phyloP scores from a whole-genome alignment of 192 early-diverging fungal genomes.

The Backusella morwellensis region DNA sequence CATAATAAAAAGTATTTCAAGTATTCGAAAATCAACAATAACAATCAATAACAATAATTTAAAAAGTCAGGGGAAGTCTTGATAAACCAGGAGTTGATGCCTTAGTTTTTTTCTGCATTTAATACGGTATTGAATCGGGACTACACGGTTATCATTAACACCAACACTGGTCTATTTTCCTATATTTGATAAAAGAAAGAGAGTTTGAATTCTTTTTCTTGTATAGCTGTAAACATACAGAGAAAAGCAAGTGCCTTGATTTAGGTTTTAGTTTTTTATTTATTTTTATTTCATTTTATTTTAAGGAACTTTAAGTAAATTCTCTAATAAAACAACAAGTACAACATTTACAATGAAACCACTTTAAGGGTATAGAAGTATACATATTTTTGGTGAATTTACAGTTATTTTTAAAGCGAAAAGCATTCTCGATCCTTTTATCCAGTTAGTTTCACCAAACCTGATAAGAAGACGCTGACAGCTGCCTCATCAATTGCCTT shows the following conservation, averaged over 20 bases:
- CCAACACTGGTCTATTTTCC: background rate
- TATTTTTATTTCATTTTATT: slow-evolving; percentile 4
- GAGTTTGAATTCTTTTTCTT: no score
- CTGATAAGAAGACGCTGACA: slow-evolving; percentile 18
- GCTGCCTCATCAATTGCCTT: slow-evolving; percentile 1
- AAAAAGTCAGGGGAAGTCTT: background rate
- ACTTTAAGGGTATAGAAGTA: background rate
- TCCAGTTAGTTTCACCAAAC: slow-evolving; percentile 10
- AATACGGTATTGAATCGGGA: background rate
- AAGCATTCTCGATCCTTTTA: background rate
- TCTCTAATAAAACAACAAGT: background rate
- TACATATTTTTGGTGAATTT: slow-evolving; percentile 9
- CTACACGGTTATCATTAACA: background rate
- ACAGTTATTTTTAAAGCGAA: background rate
- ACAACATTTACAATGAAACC: slow-evolving; percentile 6
- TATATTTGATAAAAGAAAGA: background rate
- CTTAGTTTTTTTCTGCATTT: background rate
- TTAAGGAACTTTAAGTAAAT: background rate
- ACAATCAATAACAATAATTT: background rate
- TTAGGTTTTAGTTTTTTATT: background rate
- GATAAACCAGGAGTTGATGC: slow-evolving; percentile 1
- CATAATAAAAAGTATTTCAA: background rate
- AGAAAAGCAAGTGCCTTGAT: background rate
- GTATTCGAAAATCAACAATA: background rate
- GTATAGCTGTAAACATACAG: background rate